Evolutionary conservation across 495 filamentous ascomycete species (phyloP), one percentile per base, ranked within the genome.

Genomic region (Aspergillus leporis): DNA sequence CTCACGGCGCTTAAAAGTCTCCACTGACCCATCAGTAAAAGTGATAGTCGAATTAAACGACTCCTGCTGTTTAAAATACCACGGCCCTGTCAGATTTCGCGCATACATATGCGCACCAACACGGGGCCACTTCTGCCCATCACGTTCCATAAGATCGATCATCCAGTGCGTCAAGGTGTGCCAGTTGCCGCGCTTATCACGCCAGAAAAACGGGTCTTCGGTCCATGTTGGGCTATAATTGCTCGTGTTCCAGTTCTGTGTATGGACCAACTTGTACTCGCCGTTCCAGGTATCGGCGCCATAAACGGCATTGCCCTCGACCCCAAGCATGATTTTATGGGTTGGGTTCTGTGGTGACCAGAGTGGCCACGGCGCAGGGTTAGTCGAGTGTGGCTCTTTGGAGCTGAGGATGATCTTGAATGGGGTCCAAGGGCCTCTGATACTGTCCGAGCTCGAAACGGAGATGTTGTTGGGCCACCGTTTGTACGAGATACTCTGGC

Each of bases 171-270:
- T 61, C 1, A 79, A 61, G 22, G 74, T 63, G 58, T 77, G 74
- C 60, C 69, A 79, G 56, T 75, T 63, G 4, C 74, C 74, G 14
- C 74, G 65, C 54, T 70, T 73, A 38, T 77, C 74, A 2, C 63
- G 68, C 76, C 76, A 76, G 10, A 77, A 52, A 34, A 76, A 77
- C 14, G 69, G 72, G 56, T 77, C 74, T 56, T 79, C 72, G 30
- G 66, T 70, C 48, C 54, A 55, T 4, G 47, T 53, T 13, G 55
- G 36, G 23, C 52, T 55, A 28, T 58, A 55, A 3, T 46, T 51
- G 32, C 19, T 52, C 18, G 53, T 62, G 18, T 58, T 58, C 55
- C 60, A 55, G 2, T 12, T 51, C 4, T 60, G 32, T 5, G 57
- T 51, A 49, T 64, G 53, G 2, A 52, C 13, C 12, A 55, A 56